Evolutionary conservation across 73 alveolate genomes (phyloP), one percentile per base, ranked within the genome.

Genomic region (Durusdinium trenchii): DNA sequence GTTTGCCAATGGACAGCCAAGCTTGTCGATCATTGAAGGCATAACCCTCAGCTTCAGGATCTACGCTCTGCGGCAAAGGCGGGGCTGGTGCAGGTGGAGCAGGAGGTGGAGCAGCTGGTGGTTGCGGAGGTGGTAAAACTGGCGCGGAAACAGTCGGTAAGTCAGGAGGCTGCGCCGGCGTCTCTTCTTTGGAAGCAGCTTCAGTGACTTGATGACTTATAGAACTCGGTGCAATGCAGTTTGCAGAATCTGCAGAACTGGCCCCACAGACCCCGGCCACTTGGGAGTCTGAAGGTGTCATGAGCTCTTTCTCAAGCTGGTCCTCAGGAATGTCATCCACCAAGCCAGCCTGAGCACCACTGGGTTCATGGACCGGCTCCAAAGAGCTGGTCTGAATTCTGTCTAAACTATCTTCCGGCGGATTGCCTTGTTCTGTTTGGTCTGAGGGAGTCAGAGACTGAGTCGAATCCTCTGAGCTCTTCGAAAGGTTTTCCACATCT

Each of bases 21-120:
- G 91, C 91, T 50, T 81, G 61, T 28, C 91, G 67, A 35, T 81
- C 91, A 50, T 81, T 81, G 69, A 81, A 81, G 91, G 54, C 91
- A 81, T 81, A 48, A 18, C 91, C 48, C 71, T 81, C 71, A 4
- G 86, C 40, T 43, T 76, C 86, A 12, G 48, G 57, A 26, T 57
- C 61, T 18, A 26, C n/a, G 30, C 38, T 26, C 38, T 69, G 50
- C 50, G 61, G 30, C 32, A 46, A n/a, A 6, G 61, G 75, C 73
- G n/a, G 73, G 14, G n/a, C 52, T 48, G 69, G 82, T 20, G 93
- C 50, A 12, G 82, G 81, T 6, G 95, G 78, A 20, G 79, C 81
- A 3, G 62, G 84, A 30, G 95, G 48, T 43, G 95, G 64, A 0
- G 81, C 46, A 30, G n/a, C 38, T 12, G 61, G 54, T 23, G 54